Evolutionary conservation across 345 rosid genomes (phyloP).

Genomic region (Citrus reticulata): DNA sequence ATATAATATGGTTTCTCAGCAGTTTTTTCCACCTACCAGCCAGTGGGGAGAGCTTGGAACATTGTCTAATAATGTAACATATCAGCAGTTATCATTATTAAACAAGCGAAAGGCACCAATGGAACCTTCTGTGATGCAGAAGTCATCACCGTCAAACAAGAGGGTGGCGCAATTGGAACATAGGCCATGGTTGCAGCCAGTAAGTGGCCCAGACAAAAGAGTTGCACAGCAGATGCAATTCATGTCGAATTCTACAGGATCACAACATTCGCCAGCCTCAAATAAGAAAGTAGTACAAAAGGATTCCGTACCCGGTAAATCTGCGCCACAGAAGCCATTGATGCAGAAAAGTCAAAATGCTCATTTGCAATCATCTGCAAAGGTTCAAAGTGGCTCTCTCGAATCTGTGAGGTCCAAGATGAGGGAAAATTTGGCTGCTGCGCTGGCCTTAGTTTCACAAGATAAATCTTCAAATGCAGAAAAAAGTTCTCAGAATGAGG

Average conservation of each 20-base stretch:
- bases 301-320: slow-evolving; percentile 39
- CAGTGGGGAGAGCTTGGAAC: slow-evolving; percentile 29
- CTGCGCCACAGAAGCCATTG: slow-evolving; percentile 31
- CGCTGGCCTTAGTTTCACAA: slow-evolving; percentile 65
- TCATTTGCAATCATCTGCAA: slow-evolving; percentile 36
- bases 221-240: slow-evolving; percentile 37
- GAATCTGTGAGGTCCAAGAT: slow-evolving; percentile 77
- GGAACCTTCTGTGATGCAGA: slow-evolving; percentile 37
- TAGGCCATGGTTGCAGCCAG: slow-evolving; percentile 84
- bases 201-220: slow-evolving; percentile 28
- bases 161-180: slow-evolving; percentile 50
- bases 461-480: slow-evolving; percentile 30
- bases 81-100: slow-evolving; percentile 32
- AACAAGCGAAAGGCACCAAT: slow-evolving; percentile 59
- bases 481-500: slow-evolving; percentile 38
- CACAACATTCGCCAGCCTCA: slow-evolving; percentile 36
- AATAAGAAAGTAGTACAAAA: slow-evolving; percentile 37
- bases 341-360: slow-evolving; percentile 40
- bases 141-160: slow-evolving; percentile 42
- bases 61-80: slow-evolving; percentile 25
- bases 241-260: slow-evolving; percentile 27
- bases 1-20: slow-evolving; percentile 23
- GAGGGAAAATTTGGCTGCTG: slow-evolving; percentile 77
- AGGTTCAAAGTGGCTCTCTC: slow-evolving; percentile 38
- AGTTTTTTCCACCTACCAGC: slow-evolving; percentile 24